Conservation (phyloP, 306 rosid species). For the Cicer judaicum region DNA sequence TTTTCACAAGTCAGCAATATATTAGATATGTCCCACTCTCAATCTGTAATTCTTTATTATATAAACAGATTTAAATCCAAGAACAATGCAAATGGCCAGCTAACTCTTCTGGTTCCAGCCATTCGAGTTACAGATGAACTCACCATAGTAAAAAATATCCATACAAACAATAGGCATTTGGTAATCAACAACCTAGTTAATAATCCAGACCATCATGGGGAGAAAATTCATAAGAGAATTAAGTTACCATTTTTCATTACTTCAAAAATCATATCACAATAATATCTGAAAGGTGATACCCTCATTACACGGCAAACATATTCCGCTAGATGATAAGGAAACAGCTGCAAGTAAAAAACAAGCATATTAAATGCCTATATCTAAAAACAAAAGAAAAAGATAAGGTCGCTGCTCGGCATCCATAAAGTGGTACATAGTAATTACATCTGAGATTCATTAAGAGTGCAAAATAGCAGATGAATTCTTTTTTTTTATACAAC, state of each 20-base stretch:
- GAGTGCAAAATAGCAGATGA: constrained; percentile 9
- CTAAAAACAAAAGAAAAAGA: constrained; percentile 40
- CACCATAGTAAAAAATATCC: constrained; percentile 1
- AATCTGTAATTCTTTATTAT: constrained; percentile 16
- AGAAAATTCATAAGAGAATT: constrained; percentile 42
- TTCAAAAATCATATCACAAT: constrained; percentile 95
- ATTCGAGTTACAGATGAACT: constrained; percentile 25
- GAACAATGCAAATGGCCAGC: constrained; percentile 11
- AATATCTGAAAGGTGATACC: constrained; percentile 95
- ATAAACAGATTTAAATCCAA: constrained; percentile 19
- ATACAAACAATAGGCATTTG: constrained; percentile 30
- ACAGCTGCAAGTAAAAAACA: constrained; percentile 75
- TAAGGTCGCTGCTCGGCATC: constrained; percentile 14
- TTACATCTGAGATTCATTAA: constrained; percentile 8
- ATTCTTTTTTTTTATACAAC: neutral
- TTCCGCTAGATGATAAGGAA: constrained; percentile 95
- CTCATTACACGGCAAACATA: constrained; percentile 97
- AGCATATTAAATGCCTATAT: constrained; percentile 44
- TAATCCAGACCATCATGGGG: constrained; percentile 31
- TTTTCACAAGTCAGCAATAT: neutral
- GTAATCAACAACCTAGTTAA: constrained; percentile 24
- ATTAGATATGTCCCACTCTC: constrained; percentile 9
- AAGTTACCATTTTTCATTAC: constrained; percentile 94
- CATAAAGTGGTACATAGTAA: constrained; percentile 4
- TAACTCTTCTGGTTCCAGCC: constrained; percentile 21